Base-by-base conservation (phyloP, 75 land plant genomes). In the Chamaecyparis obtusa region DNA sequence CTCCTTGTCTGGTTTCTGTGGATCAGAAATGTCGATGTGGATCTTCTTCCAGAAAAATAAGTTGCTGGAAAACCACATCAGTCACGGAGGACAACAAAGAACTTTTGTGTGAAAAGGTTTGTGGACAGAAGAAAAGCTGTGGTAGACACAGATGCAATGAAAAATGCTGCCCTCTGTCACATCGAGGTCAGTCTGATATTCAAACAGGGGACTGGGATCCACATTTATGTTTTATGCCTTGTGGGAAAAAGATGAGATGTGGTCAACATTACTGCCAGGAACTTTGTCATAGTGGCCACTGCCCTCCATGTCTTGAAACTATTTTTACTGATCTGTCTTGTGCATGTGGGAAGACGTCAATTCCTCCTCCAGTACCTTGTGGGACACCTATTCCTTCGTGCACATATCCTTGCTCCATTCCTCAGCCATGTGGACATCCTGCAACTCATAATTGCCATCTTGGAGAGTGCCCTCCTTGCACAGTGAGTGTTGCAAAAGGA, bases 361-460 rank as follows among this genome's bases (percentile, higher is more conserved):
- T 98, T 57, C 99, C 99, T 41, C 99, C 99, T 57, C 99, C 99
- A 27, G 91, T 94, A 69, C 96, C 99, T n/a, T 98, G 99, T 90
- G 99, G 99, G 46, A 98, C 99, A 13, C 97, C 94, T 36, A 88
- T 88, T 17, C 99, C 99, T 19, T 88, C 97, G 13, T 98, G 99
- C 87, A 91, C 91, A n/a, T 90, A 88, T 43, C 92, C 94, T 16
- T 98, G 99, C 64, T 93, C 93, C 11, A 85, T 95, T 83, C 92
- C 99, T 76, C 99, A 95, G 88, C 93, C 96, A 30, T 98, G 99
- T 91, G 99, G 99, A 33, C 99, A 98, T 91, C 55, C 87, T 14
- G 89, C 96, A n/a, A 84, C 99, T 49, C 99, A 98, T 71, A 92
- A 90, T 74, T 98, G 99, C 60, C 99, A 98, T 82, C 95, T 94